These are phyloP conservation scores for Colletotrichum sp. DNA, from an alignment of 2,329 filamentous ascomycete species.

Conservation along the genomic window DNA sequence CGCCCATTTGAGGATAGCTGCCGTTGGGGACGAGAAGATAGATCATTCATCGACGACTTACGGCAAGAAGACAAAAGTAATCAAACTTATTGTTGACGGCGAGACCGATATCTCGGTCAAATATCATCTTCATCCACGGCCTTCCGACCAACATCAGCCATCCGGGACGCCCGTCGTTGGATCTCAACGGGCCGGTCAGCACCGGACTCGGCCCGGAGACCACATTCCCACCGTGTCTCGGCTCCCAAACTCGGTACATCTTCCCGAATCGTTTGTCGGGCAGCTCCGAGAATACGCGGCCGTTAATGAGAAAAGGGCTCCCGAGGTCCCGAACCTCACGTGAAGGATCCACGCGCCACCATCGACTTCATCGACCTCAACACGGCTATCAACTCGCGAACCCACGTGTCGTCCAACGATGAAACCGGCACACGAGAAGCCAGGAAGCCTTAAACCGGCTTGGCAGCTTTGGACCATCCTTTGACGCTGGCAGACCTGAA, in stretches of 20 bases:
- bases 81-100: not conserved
- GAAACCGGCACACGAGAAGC: not conserved
- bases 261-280: not conserved
- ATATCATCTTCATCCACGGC: not conserved
- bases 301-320: not conserved
- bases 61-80: not conserved
- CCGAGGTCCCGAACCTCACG: not conserved
- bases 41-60: not conserved
- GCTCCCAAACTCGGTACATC: not conserved
- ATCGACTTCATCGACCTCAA: not conserved
- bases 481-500: not conserved
- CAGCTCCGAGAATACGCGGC: not conserved
- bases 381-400: not conserved
- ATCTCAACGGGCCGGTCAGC: not conserved
- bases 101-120: not conserved
- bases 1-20: not conserved
- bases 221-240: not conserved
- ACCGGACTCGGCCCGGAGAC: not conserved
- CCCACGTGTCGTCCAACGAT: not conserved
- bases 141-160: not conserved
- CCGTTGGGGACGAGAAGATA: not conserved
- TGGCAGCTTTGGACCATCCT: not conserved
- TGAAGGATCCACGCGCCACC: not conserved
- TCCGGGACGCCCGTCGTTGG: not conserved
- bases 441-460: not conserved